Evolutionary conservation across 345 rosid genomes (phyloP).

Genomic region (Sisymbrium altissimum): DNA sequence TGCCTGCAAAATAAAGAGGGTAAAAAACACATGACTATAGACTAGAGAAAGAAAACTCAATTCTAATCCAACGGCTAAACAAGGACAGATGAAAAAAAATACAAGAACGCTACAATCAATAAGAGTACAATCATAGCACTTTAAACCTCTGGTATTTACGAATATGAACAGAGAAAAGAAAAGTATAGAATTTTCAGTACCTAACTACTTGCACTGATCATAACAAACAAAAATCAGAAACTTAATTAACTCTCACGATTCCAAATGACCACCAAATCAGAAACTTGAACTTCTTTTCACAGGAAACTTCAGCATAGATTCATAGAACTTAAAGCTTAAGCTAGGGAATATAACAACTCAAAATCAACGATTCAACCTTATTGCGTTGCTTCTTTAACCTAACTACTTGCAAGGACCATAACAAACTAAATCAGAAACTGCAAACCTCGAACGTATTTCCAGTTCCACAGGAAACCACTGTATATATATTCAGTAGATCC

Average conservation of each 20-base stretch:
- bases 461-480: no score
- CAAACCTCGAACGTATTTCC: no score
- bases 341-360: background rate
- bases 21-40: background rate
- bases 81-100: no score
- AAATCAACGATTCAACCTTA: background rate
- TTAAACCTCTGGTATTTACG: no score
- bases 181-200: background rate
- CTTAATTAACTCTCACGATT: no score
- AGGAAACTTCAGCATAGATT: background rate
- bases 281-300: background rate
- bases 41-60: background rate
- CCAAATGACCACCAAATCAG: background rate
- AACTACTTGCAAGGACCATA: no score
- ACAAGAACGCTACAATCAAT: background rate
- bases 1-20: constrained; percentile 47
- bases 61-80: background rate
- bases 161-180: no score
- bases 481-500: no score
- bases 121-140: no score
- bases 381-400: background rate
- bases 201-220: background rate
- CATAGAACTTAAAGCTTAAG: background rate
- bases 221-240: background rate
- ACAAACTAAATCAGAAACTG: no score